phyloP scores from a whole-genome alignment of 176 grass and related monocot species.

The Olyra latifolia region DNA sequence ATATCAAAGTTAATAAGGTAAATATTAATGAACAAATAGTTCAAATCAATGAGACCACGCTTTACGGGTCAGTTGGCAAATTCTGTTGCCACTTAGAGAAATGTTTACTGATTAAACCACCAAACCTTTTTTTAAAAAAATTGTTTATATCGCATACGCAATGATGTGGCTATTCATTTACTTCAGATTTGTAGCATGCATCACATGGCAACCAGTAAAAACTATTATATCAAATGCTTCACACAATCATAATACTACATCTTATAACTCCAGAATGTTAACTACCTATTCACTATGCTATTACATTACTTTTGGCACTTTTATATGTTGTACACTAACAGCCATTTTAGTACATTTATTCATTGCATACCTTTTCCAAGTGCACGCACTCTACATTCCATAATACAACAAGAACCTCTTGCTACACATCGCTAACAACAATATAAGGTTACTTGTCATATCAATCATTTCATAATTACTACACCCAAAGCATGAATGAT shows the following conservation, averaged over 20 bases:
- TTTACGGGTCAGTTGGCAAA: background rate
- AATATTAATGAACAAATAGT: background rate
- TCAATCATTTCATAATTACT: background rate
- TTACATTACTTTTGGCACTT: no score
- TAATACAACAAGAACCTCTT: no score
- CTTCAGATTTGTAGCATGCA: background rate
- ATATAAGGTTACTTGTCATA: background rate
- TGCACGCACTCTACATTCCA: no score
- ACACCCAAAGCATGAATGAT: background rate
- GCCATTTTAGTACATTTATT: no score
- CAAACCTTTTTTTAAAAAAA: background rate
- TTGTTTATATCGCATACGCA: background rate
- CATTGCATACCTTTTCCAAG: no score
- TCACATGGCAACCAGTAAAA: background rate
- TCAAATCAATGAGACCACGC: background rate
- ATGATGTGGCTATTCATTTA: background rate
- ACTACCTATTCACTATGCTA: no score
- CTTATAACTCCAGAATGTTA: no score
- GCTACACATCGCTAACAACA: background rate
- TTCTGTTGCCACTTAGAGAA: background rate
- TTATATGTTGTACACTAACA: no score
- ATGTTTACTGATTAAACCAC: background rate
- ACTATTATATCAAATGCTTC: no score
- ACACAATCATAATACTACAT: no score
- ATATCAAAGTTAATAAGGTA: background rate